Evolutionary conservation across 108 stramenopile species (phyloP).

Genomic region (Conticribra weissflogii): DNA sequence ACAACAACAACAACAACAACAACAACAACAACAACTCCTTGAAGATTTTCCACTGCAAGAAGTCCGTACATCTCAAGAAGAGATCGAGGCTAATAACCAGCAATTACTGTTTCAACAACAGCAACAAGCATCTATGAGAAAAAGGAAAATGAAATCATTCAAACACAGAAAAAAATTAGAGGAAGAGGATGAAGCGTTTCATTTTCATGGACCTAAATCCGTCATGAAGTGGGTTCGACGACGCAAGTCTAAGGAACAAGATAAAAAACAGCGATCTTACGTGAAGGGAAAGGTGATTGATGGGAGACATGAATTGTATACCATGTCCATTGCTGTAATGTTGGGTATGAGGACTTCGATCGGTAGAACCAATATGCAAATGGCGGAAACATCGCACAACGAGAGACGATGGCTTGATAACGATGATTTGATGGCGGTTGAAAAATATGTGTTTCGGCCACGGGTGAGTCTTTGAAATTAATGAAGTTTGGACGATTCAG

Average conservation of each 20-base stretch:
- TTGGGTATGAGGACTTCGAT: constrained; percentile 92
- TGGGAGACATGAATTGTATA: constrained; percentile 93
- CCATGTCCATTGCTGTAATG: constrained; percentile 97
- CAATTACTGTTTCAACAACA: no score
- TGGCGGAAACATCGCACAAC: constrained; percentile 51
- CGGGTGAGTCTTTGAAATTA: constrained; percentile 36
- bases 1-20: no score
- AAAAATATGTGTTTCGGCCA: constrained; percentile 93
- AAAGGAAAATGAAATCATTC: constrained; percentile 13
- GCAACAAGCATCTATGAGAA: neutral
- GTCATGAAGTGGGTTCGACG: constrained; percentile 33
- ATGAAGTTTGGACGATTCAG: no score
- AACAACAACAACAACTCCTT: no score
- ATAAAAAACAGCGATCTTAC: constrained; percentile 42
- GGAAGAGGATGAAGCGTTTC: constrained; percentile 23
- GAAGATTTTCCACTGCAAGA: no score
- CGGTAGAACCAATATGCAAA: constrained; percentile 69
- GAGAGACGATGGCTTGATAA: constrained; percentile 61
- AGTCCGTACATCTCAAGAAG: no score
- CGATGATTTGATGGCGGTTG: constrained; percentile 91
- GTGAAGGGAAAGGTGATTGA: constrained; percentile 93
- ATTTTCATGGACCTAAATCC: constrained; percentile 36
- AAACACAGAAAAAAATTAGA: constrained; percentile 2
- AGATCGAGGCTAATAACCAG: no score
- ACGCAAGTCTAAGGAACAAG: constrained; percentile 6